A percentile compares a stretch with the other conserved stretches of the same genome.
Conservation (phyloP, 1,284 basidiomycete species). For the Vanrija pseudolonga region DNA sequence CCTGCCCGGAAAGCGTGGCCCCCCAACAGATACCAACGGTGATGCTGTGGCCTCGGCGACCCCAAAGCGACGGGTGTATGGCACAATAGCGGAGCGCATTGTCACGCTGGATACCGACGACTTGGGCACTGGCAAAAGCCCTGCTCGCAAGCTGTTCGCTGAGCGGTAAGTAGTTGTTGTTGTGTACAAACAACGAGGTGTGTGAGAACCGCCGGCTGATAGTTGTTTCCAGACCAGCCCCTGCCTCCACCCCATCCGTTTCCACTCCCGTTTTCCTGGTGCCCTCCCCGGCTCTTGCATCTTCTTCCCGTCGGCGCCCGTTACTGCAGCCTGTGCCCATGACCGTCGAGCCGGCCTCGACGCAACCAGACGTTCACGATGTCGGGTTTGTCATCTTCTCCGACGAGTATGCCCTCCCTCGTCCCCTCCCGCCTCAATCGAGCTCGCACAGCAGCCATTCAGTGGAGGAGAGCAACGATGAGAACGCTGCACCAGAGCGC, state of each 20-base stretch:
- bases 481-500: too few relatives aligned
- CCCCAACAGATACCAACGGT: not conserved
- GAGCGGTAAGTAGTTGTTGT: not conserved
- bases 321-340: too few relatives aligned
- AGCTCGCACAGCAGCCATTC: too few relatives aligned
- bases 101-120: constrained; percentile 10
- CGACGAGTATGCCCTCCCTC: constrained; percentile 6
- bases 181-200: not conserved
- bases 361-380: constrained; percentile 17
- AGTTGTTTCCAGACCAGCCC: too few relatives aligned
- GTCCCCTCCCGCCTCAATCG: not conserved
- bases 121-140: constrained; percentile 12
- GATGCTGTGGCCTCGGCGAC: not conserved
- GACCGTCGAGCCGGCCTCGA: too few relatives aligned
- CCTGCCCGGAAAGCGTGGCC: constrained; percentile 13
- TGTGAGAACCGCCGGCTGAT: not conserved
- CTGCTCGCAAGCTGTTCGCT: constrained; percentile 12
- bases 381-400: constrained; percentile 24
- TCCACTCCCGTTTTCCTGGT: too few relatives aligned
- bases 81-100: not conserved
- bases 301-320: too few relatives aligned
- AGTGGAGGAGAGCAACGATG: too few relatives aligned
- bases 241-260: too few relatives aligned
- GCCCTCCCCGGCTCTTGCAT: too few relatives aligned
- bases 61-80: constrained; percentile 1